Evolutionary conservation across 2,329 filamentous ascomycete genomes (phyloP).

Genomic region (Apiospora hydei): DNA sequence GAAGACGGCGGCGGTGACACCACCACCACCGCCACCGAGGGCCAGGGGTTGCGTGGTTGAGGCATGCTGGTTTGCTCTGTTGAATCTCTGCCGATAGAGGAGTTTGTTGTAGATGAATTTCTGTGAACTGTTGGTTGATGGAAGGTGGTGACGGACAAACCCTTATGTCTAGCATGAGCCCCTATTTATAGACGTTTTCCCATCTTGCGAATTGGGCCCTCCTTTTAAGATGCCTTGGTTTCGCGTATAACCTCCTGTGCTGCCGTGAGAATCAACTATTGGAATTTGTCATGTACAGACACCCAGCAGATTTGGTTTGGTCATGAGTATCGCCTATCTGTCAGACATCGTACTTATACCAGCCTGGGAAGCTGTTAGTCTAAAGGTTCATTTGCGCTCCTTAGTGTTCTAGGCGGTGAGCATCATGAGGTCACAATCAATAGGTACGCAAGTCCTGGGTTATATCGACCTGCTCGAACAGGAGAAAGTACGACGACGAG

Average conservation of each 20-base stretch:
- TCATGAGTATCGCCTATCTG: not conserved
- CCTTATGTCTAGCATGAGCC: not conserved
- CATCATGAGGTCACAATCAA: not conserved
- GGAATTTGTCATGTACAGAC: not conserved
- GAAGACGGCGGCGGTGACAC: not conserved
- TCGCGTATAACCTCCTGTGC: not conserved
- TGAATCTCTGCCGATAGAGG: not conserved
- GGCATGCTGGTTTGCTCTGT: not conserved
- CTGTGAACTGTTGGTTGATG: not conserved
- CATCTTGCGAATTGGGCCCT: not conserved
- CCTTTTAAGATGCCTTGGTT: not conserved
- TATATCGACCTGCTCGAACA: not conserved
- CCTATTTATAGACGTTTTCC: not conserved
- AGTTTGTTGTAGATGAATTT: not conserved
- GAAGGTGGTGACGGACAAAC: too few species aligned
- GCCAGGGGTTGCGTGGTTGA: not conserved
- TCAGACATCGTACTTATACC: not conserved
- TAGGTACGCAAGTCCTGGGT: too few species aligned
- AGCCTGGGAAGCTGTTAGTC: not conserved
- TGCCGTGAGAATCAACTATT: too few species aligned
- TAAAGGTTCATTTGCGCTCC: not conserved
- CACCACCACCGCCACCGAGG: not conserved
- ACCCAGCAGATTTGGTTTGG: not conserved
- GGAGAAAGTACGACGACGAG: not conserved
- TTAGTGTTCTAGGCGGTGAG: not conserved